Evolutionary conservation across 1,139 yeast genomes (phyloP).

Genomic region (Magnusiomyces magnusii): DNA sequence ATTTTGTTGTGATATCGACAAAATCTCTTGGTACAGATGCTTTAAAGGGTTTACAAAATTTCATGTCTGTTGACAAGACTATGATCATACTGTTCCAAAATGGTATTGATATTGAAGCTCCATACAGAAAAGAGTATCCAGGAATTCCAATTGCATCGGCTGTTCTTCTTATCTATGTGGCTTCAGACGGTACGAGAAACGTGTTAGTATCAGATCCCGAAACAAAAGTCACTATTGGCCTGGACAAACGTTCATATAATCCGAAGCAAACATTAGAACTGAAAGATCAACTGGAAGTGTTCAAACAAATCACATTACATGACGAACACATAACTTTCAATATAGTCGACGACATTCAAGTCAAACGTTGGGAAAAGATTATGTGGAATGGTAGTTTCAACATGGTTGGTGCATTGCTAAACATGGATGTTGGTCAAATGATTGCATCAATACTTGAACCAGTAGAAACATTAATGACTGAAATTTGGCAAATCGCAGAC

Average conservation of each 20-base stretch:
- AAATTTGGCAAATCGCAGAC: constrained; percentile 21
- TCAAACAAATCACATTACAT: constrained; percentile 4
- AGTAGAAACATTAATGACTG: constrained; percentile 13
- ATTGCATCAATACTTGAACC: constrained; percentile 15
- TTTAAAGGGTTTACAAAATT: constrained; percentile 17
- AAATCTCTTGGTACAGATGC: constrained; percentile 18
- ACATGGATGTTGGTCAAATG: constrained; percentile 16
- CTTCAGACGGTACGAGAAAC: constrained; percentile 13
- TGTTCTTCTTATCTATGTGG: constrained; percentile 19
- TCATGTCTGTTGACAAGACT: constrained; percentile 16
- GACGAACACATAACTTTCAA: constrained; percentile 12
- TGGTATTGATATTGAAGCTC: constrained; percentile 24
- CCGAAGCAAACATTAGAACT: not conserved
- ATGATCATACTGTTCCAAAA: constrained; percentile 21
- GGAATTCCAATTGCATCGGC: constrained; percentile 20
- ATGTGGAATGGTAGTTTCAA: constrained; percentile 25
- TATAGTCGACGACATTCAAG: constrained; percentile 15
- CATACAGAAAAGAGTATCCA: constrained; percentile 20
- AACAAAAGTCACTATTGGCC: constrained; percentile 16
- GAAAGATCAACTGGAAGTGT: not conserved
- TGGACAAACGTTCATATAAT: constrained; percentile 5
- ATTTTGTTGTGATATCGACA: constrained; percentile 21
- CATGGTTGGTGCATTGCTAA: constrained; percentile 19
- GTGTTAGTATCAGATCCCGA: constrained; percentile 13
- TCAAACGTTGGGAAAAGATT: constrained; percentile 22